Conservation (phyloP, 805 yeast species). For the Suhomyces kilbournensis region DNA sequence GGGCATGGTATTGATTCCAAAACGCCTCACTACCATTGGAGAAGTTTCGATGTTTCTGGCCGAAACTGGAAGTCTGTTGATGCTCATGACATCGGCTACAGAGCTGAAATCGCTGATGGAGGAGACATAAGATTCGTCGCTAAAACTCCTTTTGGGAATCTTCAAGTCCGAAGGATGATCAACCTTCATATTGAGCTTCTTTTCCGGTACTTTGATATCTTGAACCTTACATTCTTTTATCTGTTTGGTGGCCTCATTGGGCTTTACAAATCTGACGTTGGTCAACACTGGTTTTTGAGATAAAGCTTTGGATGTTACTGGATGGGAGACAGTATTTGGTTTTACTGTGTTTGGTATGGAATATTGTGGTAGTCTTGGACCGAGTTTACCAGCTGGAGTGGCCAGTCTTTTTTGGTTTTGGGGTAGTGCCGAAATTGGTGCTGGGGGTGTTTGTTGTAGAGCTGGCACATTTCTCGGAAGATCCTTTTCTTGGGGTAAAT, state of each 20-base stretch:
- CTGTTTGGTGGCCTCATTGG: neutral
- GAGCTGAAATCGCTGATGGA: constrained; percentile 38
- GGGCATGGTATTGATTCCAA: neutral
- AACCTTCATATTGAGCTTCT: no score
- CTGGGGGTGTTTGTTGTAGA: neutral
- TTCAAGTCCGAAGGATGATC: no score
- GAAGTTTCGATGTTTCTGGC: neutral
- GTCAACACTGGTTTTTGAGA: neutral
- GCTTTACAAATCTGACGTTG: constrained; percentile 1
- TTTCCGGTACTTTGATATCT: neutral
- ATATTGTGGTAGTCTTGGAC: no score
- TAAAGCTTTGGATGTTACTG: no score
- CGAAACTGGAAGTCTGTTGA: constrained; percentile 7
- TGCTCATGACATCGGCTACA: constrained; percentile 28
- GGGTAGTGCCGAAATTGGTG: neutral
- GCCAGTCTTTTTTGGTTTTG: neutral
- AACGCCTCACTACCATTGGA: neutral
- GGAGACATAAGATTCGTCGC: constrained; percentile 37
- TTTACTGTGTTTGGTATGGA: no score
- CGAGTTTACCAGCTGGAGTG: neutral
- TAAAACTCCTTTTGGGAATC: constrained; percentile 25
- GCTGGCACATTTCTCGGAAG: neutral
- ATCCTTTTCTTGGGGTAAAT: neutral
- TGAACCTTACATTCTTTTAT: no score
- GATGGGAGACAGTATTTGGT: no score